Base-by-base conservation (phyloP, 306 rosid species). In the Luffa acutangula region DNA sequence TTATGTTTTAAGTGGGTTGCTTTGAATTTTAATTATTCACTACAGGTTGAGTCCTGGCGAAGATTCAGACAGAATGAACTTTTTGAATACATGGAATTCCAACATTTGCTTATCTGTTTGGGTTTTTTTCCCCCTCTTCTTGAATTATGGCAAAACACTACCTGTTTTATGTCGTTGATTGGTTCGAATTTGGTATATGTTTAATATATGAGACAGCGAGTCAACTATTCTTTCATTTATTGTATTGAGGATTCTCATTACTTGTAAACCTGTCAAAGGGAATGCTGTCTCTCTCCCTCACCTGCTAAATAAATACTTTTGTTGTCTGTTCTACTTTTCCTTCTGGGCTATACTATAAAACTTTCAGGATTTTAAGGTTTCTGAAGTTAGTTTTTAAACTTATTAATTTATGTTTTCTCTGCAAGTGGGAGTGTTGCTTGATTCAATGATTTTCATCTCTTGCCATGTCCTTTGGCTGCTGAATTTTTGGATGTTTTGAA, bases 1-100 rank as follows among this genome's bases (percentile, higher is more conserved):
- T 46, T 17, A 65, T 5, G 21, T 0, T 64, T 63, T 18, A 60
- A n/a, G 75, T 15, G 78, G 87, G 73, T 57, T 81, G 45, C 34
- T 64, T 79, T 77, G 66, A 75, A 84, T 82, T 83, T 88, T 77
- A 42, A 78, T 76, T 60, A 45, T 59, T 62, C 53, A 62, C 11
- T 62, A 79, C 52, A 77, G 78, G 78, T 81, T 60, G 86, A 81
- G 84, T 89, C 81, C 82, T 85, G 73, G 74, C 81, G 90, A 91
- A 90, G 97, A 82, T 85, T 86, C 89, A 76, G 85, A 86, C 82
- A 87, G 83, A 85, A 67, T 67, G 84, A 51, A 57, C 82, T 77
- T 83, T 70, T 79, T 77, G 52, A 67, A 69, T 46, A 78, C 84
- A 11, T 73, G 59, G 42, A 73, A 46, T 73, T 79, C 33, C 75